These are phyloP conservation scores for Panicum miliaceum DNA, from an alignment of 176 grass and related monocot genomes.

Conservation along the genomic window DNA sequence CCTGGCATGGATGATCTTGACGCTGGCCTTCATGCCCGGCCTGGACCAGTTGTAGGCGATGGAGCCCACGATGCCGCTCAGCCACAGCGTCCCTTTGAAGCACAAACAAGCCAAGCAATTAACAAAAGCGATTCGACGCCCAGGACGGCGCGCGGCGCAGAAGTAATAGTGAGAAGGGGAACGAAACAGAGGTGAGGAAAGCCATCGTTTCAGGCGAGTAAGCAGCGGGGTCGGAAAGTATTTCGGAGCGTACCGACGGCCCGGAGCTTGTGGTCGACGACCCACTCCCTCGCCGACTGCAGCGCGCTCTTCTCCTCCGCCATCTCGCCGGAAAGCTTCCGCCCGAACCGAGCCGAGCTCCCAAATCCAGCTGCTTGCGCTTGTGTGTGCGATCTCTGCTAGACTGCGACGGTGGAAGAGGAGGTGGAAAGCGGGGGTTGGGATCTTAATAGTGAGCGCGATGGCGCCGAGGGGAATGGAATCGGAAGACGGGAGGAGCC, in stretches of 20 bases:
- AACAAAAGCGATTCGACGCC: not conserved
- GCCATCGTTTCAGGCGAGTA: not conserved
- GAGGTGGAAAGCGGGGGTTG: not conserved
- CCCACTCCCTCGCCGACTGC: slow-evolving; percentile 65
- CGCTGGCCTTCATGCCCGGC: slow-evolving; percentile 89
- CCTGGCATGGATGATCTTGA: slow-evolving; percentile 96
- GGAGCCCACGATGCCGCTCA: slow-evolving; percentile 66
- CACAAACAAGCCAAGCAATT: not conserved
- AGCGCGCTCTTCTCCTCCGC: slow-evolving; percentile 49
- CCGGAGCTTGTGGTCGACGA: slow-evolving; percentile 79
- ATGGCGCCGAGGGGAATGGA: not conserved
- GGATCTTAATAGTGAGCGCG: not conserved
- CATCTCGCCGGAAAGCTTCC: slow-evolving; percentile 35
- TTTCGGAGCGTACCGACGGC: slow-evolving; percentile 53
- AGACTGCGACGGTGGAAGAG: not conserved
- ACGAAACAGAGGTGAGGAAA: not conserved
- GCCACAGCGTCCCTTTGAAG: slow-evolving; percentile 65
- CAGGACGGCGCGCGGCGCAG: not conserved
- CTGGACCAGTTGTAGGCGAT: slow-evolving; percentile 94
- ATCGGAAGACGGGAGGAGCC: not conserved
- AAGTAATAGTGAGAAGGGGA: not conserved
- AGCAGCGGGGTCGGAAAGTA: not conserved
- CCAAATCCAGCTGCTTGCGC: not conserved
- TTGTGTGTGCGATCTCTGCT: not conserved
- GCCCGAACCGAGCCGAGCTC: not conserved